Conservation (phyloP, 108 stramenopile species). For the Schizochytrium sp. region DNA sequence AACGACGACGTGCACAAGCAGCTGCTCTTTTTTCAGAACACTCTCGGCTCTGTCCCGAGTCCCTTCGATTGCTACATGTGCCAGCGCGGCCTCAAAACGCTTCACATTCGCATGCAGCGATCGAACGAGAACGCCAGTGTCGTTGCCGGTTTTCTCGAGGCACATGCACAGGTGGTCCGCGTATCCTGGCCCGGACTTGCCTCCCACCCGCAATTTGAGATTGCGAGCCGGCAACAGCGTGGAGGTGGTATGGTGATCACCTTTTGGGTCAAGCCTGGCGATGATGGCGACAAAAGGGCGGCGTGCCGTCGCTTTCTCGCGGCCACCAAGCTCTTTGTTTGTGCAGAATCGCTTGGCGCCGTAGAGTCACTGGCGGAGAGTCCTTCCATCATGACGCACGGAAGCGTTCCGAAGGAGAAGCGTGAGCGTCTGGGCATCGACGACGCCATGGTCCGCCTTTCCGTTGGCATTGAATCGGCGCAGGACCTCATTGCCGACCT, state of each 20-base stretch:
- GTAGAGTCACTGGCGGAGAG: slow-evolving; percentile 88
- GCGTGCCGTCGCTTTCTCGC: slow-evolving; percentile 49
- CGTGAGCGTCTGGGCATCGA: slow-evolving; percentile 63
- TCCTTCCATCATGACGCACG: slow-evolving; percentile 82
- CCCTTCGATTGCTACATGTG: slow-evolving; percentile 80
- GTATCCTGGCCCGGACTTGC: slow-evolving; percentile 81
- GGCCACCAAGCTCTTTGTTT: slow-evolving; percentile 53
- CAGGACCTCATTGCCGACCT: slow-evolving; percentile 72
- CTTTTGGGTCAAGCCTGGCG: slow-evolving; percentile 69
- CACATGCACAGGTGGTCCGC: slow-evolving; percentile 46
- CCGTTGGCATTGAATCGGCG: slow-evolving; percentile 72
- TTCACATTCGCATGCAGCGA: slow-evolving; percentile 72
- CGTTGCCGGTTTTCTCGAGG: slow-evolving; percentile 60
- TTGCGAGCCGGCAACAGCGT: slow-evolving; percentile 59
- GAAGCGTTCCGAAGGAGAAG: slow-evolving; percentile 67
- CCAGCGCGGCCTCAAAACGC: slow-evolving; percentile 73
- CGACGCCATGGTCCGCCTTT: slow-evolving; percentile 69
- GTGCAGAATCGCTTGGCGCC: slow-evolving; percentile 88
- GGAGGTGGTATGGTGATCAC: slow-evolving; percentile 73
- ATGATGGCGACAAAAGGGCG: slow-evolving; percentile 54
- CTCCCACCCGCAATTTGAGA: slow-evolving; percentile 70
- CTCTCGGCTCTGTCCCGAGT: slow-evolving; percentile 74
- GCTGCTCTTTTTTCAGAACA: slow-evolving; percentile 73
- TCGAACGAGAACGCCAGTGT: slow-evolving; percentile 57
- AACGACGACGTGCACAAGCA: slow-evolving; percentile 50